Percentiles rank a stretch among this genome's conserved stretches.
Conservation (phyloP, 108 stramenopile species). For the Nitzschia putrida region DNA sequence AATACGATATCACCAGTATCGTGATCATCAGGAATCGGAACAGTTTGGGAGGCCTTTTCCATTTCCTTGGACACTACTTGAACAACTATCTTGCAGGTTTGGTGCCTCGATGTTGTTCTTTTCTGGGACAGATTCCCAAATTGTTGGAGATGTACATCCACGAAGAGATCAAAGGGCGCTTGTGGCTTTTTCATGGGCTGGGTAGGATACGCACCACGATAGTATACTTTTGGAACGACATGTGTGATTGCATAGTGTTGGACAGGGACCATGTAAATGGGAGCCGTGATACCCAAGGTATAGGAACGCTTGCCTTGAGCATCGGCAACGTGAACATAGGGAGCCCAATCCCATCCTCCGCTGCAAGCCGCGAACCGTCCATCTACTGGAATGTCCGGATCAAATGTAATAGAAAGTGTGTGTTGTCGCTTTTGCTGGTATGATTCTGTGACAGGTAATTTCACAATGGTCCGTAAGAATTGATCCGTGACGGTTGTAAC, state of each 20-base stretch:
- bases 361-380: constrained; percentile 47
- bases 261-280: constrained; percentile 35
- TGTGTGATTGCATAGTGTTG: constrained; percentile 20
- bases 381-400: constrained; percentile 40
- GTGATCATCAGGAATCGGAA: not conserved
- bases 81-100: not conserved
- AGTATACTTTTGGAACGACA: constrained; percentile 48
- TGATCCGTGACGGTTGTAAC: constrained; percentile 50
- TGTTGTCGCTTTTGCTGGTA: not conserved
- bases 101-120: no score
- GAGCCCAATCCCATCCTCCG: constrained; percentile 65
- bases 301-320: constrained; percentile 23
- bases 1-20: not conserved
- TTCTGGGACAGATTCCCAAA: no score
- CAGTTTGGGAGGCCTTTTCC: not conserved
- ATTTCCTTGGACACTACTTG: not conserved
- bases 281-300: constrained; percentile 39
- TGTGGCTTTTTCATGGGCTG: constrained; percentile 10
- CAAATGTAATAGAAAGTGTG: constrained; percentile 40
- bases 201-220: constrained; percentile 33
- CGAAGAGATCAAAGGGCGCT: constrained; percentile 16
- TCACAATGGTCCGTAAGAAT: constrained; percentile 41
- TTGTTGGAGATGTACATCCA: constrained; percentile 33
- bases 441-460: not conserved
- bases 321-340: constrained; percentile 33